Base-by-base conservation (phyloP, 306 rosid genomes). In the Abrus precatorius region DNA sequence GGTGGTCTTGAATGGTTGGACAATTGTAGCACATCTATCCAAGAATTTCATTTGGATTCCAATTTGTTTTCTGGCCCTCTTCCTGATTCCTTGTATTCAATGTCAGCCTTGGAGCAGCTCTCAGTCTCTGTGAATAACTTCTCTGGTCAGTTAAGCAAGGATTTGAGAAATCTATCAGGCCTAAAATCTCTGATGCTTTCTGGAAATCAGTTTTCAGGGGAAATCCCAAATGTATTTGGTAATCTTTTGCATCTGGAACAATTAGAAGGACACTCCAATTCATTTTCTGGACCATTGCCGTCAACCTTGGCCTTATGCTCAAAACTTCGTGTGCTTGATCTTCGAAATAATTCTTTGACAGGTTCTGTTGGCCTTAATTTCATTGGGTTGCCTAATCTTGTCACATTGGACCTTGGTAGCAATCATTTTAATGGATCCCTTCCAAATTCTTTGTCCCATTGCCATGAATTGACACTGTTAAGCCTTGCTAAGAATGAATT, bases 141-240 rank as follows among this genome's bases (percentile, higher is more conserved):
- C 30, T 80, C 84, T 14, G 91, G 90, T 84, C 79, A 34, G 56
- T 74, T 90, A 49, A 88, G 91, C 83, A 69, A 69, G 77, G 56
- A 88, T 8, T 57, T 90, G 33, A 80, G 91, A 80, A 88, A 88
- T 85, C 89, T 90, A 48, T 82, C 90, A 74, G 69, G 69, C 74
- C 89, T 90, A 54, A 77, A 80, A 80, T 27, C 87, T 75, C 57
- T 90, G 3, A 32, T 82, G 14, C 43, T 90, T 76, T 90, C 11
- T 66, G 88, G 80, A 69, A 90, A 90, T 74, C 50, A 50, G 41
- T 80, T 90, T 76, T 74, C 89, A 2, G 93, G 88, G 41, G 81
- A 84, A 59, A 74, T 90, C 41, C 93, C 93, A 27, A 72, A 90
- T 84, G 89, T 90, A 41, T 90, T 90, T 80, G 88, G 86, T 47